Conservation (phyloP, 139 green algal species). For the Astrephomene gubernaculifera region DNA sequence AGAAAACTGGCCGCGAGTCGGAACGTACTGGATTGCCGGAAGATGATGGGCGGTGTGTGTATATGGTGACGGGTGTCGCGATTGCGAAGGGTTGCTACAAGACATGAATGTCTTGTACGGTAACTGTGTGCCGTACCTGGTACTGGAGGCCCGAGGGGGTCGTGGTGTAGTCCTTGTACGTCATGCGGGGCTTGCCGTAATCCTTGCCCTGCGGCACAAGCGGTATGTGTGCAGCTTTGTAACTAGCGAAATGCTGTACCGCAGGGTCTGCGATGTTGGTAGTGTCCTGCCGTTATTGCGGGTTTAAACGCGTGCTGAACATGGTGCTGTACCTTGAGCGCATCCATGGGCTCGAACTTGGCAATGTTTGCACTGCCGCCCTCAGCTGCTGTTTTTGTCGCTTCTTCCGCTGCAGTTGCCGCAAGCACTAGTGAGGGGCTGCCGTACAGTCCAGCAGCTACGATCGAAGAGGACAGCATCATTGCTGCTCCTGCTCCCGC, state of each 20-base stretch:
- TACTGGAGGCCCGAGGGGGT: constrained; percentile 57
- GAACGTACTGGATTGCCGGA: no score
- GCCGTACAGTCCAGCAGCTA: neutral
- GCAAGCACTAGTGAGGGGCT: no score
- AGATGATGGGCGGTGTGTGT: no score
- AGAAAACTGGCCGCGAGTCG: no score
- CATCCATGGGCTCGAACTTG: constrained; percentile 68
- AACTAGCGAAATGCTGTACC: no score
- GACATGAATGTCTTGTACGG: no score
- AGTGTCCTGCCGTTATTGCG: no score
- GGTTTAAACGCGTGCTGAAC: no score
- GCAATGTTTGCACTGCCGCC: constrained; percentile 11
- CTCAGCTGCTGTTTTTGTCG: neutral
- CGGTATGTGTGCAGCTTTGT: neutral
- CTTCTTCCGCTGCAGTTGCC: no score
- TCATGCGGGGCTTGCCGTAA: constrained; percentile 90
- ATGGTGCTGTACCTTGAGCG: constrained; percentile 59
- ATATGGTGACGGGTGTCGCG: no score
- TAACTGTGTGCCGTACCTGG: neutral
- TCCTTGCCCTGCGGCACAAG: constrained; percentile 77
- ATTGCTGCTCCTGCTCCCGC: constrained; percentile 20
- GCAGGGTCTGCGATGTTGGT: no score
- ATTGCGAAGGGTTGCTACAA: no score
- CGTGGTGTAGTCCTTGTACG: constrained; percentile 63
- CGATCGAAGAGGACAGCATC: neutral